These are phyloP conservation scores for Cicer arietinum DNA, from an alignment of 306 rosid species.

Conservation along the genomic window DNA sequence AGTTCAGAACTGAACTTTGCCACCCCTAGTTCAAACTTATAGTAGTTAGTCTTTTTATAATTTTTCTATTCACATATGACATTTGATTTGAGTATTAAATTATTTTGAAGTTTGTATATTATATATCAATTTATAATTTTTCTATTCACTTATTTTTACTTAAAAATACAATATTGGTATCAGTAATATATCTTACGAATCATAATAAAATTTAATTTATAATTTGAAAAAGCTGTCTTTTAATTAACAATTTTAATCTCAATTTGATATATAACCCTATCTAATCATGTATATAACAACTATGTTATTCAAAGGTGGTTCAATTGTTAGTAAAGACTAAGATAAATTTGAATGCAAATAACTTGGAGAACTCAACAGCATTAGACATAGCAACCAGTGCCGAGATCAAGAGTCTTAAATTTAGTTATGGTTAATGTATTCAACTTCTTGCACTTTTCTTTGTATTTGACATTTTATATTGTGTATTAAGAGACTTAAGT, in stretches of 20 bases:
- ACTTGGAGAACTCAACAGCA: constrained; percentile 41
- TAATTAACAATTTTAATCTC: too few species aligned
- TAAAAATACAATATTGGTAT: too few species aligned
- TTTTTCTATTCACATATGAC: neutral
- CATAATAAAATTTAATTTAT: too few species aligned
- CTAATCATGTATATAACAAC: too few species aligned
- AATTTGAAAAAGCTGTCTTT: too few species aligned
- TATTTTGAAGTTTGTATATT: neutral
- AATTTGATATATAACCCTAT: too few species aligned
- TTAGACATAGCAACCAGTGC: constrained; percentile 27
- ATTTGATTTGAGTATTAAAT: neutral
- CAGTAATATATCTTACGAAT: too few species aligned
- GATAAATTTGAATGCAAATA: constrained; percentile 36
- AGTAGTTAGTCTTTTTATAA: too few species aligned
- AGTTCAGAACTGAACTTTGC: too few species aligned
- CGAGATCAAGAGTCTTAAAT: neutral
- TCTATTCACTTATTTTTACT: too few species aligned
- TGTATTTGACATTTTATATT: neutral
- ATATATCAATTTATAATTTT: too few species aligned
- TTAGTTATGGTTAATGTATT: neutral
- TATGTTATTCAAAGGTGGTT: constrained; percentile 21
- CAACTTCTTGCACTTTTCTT: neutral
- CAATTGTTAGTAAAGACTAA: constrained; percentile 17
- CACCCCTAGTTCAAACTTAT: too few species aligned
- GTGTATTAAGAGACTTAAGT: neutral